phyloP scores from a whole-genome alignment of 495 filamentous ascomycete genomes.

The Aspergillus nidulans region DNA sequence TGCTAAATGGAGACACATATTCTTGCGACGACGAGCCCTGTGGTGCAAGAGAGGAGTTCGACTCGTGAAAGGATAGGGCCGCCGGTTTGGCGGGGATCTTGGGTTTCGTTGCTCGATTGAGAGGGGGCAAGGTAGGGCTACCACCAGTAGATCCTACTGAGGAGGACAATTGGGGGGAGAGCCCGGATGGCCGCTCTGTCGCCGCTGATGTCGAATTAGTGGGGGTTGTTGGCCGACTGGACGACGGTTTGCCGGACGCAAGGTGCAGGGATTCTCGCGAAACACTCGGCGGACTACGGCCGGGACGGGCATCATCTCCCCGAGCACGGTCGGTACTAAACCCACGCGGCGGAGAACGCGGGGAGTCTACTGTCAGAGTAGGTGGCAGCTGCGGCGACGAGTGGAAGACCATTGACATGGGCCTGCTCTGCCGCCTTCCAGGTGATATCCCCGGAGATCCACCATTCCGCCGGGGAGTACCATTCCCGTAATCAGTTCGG shows the following conservation, averaged over 20 bases:
- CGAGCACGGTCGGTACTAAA: slow-evolving; percentile 16
- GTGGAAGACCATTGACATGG: slow-evolving; percentile 50
- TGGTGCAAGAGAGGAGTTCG: slow-evolving; percentile 30
- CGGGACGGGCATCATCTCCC: slow-evolving; percentile 21
- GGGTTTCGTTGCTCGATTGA: slow-evolving; percentile 81
- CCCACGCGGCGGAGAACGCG: slow-evolving; percentile 62
- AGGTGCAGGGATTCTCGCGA: slow-evolving; percentile 28
- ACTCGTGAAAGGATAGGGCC: slow-evolving; percentile 29
- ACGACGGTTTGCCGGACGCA: slow-evolving; percentile 32
- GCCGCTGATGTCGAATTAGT: slow-evolving; percentile 48
- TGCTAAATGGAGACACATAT: slow-evolving; percentile 81
- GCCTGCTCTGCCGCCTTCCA: slow-evolving; percentile 28
- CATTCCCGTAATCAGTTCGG: slow-evolving; percentile 19
- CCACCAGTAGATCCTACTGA: slow-evolving; percentile 19
- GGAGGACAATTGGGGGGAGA: slow-evolving; percentile 40
- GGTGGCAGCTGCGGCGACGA: slow-evolving; percentile 62
- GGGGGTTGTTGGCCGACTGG: slow-evolving; percentile 42
- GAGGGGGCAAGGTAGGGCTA: slow-evolving; percentile 53
- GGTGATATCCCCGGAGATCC: slow-evolving; percentile 25
- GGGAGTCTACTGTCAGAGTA: slow-evolving; percentile 67
- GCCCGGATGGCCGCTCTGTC: slow-evolving; percentile 44
- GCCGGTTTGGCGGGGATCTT: slow-evolving; percentile 54
- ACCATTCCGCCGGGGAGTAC: slow-evolving; percentile 26
- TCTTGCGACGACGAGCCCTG: slow-evolving; percentile 40
- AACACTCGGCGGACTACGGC: slow-evolving; percentile 24